Percentiles rank a stretch among this genome's conserved stretches.
Conservation (phyloP, 1,284 basidiomycete species). For the Paramarasmius palmivorus region DNA sequence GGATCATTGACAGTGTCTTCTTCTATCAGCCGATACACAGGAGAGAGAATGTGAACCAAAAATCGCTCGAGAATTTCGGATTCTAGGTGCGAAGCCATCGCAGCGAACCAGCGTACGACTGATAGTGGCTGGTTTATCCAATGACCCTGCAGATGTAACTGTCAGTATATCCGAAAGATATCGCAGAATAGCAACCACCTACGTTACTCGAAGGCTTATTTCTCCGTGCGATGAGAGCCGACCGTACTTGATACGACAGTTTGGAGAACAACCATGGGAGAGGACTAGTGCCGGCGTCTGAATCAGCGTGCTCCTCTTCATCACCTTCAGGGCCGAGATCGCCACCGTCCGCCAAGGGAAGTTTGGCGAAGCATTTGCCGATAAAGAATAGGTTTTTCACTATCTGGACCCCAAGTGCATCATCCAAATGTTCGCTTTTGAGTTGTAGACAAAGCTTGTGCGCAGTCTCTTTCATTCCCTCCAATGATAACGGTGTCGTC, state of each 20-base stretch:
- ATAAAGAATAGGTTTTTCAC: constrained; percentile 95
- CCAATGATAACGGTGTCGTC: constrained; percentile 49
- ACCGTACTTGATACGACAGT: constrained; percentile 85
- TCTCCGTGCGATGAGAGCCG: constrained; percentile 68
- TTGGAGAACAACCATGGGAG: constrained; percentile 94
- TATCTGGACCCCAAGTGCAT: constrained; percentile 77
- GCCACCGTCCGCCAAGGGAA: constrained; percentile 32
- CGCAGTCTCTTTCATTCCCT: constrained; percentile 71
- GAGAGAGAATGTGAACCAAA: constrained; percentile 84
- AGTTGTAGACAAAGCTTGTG: constrained; percentile 81
- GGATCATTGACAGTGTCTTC: constrained; percentile 80
- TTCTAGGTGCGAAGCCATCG: constrained; percentile 79
- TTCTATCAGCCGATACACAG: constrained; percentile 85
- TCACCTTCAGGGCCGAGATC: constrained; percentile 30
- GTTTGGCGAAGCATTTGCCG: constrained; percentile 77
- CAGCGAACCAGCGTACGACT: constrained; percentile 92
- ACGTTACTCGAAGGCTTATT: constrained; percentile 53
- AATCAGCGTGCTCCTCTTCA: constrained; percentile 32
- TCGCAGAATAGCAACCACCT: constrained; percentile 23
- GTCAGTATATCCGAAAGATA: constrained; percentile 9
- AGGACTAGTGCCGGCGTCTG: constrained; percentile 50
- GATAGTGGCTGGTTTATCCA: constrained; percentile 85
- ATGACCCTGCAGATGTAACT: constrained; percentile 27
- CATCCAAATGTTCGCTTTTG: constrained; percentile 81
- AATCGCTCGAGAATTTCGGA: constrained; percentile 59